phyloP scores from a whole-genome alignment of 208 protist genomes.

The Crithidia brevicula region DNA sequence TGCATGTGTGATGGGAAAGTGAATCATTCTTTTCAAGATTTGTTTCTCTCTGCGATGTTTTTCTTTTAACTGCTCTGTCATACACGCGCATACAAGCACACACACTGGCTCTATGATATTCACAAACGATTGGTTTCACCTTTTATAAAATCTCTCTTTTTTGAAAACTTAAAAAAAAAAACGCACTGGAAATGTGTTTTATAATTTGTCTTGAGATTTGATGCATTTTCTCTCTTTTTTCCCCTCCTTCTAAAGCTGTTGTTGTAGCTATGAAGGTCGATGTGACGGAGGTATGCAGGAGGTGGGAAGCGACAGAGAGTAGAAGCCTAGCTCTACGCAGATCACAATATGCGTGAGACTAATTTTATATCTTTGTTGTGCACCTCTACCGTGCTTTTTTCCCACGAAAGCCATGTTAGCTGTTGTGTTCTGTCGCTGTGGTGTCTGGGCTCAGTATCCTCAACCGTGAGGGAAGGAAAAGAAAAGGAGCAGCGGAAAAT shows the following conservation, averaged over 20 bases:
- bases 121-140: conserved; percentile 4
- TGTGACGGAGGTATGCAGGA: neutral
- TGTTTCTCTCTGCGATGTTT: neutral
- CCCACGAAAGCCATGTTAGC: too few relatives aligned
- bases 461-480: too few relatives aligned
- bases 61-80: neutral
- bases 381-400: too few relatives aligned
- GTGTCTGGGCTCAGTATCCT: too few relatives aligned
- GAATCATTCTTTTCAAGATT: neutral
- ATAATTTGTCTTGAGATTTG: neutral
- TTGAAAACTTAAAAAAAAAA: conserved; percentile 11
- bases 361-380: conserved; percentile 1
- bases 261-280: too few relatives aligned
- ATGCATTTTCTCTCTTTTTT: conserved; percentile 4
- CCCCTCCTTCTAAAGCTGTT: too few relatives aligned
- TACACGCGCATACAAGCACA: neutral
- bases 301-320: neutral
- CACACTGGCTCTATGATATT: conserved; percentile 1
- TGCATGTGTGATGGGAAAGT: neutral
- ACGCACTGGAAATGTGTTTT: neutral
- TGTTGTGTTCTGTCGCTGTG: too few relatives aligned
- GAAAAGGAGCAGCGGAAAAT: too few relatives aligned
- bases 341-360: conserved; percentile 2
- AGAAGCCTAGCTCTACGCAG: neutral
- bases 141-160: neutral